Evolutionary conservation across 495 filamentous ascomycete genomes (phyloP).

Genomic region (Thozetella sp.): DNA sequence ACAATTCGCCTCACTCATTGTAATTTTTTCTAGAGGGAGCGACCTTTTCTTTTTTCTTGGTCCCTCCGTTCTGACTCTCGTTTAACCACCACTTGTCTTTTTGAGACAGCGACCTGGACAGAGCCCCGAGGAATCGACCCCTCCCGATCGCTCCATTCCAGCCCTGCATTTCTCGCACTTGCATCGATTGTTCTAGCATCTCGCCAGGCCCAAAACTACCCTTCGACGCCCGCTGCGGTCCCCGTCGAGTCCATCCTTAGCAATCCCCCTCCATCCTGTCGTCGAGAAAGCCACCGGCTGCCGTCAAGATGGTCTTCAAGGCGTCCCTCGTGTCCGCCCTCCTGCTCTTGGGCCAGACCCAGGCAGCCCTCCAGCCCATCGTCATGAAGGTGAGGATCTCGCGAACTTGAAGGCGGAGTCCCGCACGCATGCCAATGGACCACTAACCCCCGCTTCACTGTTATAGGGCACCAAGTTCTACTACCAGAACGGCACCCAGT

Average conservation of each 20-base stretch:
- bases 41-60: slow-evolving; percentile 9
- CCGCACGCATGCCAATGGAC: background rate
- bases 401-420: too few relatives aligned
- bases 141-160: background rate
- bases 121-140: background rate
- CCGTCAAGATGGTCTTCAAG: slow-evolving; percentile 39
- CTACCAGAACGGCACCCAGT: slow-evolving; percentile 71
- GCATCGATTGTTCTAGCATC: background rate
- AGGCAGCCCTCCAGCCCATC: slow-evolving; percentile 66
- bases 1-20: slow-evolving; percentile 7
- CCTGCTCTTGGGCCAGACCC: slow-evolving; percentile 50
- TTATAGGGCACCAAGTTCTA: slow-evolving; percentile 62
- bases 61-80: slow-evolving; percentile 37
- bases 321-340: slow-evolving; percentile 41
- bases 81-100: slow-evolving; percentile 24
- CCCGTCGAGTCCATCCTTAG: background rate
- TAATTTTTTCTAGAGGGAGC: slow-evolving; percentile 9
- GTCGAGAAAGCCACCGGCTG: background rate
- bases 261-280: slow-evolving; percentile 1
- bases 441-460: background rate
- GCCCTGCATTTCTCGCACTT: slow-evolving; percentile 9
- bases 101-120: slow-evolving; percentile 5
- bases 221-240: background rate
- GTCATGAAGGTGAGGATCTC: slow-evolving; percentile 72
- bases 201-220: too few relatives aligned